These are phyloP conservation scores for Brassica juncea DNA, from an alignment of 345 rosid genomes.

Conservation along the genomic window DNA sequence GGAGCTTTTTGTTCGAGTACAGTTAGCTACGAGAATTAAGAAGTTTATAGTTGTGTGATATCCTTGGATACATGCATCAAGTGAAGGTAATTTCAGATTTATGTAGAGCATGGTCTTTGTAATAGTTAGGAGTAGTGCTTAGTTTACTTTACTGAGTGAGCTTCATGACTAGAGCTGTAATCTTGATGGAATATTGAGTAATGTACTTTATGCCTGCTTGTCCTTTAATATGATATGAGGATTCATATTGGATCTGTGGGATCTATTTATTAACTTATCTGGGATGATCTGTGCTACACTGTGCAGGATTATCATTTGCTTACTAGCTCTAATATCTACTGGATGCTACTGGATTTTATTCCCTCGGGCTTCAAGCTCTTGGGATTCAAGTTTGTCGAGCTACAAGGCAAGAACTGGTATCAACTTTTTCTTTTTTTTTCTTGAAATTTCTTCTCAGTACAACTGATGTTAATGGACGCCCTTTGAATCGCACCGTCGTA, in stretches of 20 bases:
- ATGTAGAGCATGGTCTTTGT: too few relatives aligned
- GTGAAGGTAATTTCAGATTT: slow-evolving; percentile 70
- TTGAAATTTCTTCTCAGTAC: too few relatives aligned
- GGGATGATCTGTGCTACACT: not conserved
- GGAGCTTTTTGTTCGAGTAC: slow-evolving; percentile 59
- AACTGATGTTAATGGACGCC: too few relatives aligned
- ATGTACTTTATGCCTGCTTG: not conserved
- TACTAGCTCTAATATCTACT: slow-evolving; percentile 88
- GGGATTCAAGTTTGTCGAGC: slow-evolving; percentile 97
- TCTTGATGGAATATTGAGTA: not conserved
- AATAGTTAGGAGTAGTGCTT: too few relatives aligned
- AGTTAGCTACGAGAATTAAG: slow-evolving; percentile 57
- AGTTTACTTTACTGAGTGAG: too few relatives aligned
- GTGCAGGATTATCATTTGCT: slow-evolving; percentile 85
- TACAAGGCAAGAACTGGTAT: slow-evolving; percentile 97
- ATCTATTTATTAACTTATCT: not conserved
- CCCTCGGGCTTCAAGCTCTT: slow-evolving; percentile 84
- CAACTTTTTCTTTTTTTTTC: slow-evolving; percentile 23
- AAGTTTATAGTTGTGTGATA: slow-evolving; percentile 77
- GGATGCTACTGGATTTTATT: slow-evolving; percentile 95
- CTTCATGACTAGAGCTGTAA: not conserved
- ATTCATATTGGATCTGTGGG: not conserved
- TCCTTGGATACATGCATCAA: slow-evolving; percentile 92
- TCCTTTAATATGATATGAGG: slow-evolving; percentile 14
- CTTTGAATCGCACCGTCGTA: too few relatives aligned